These are phyloP conservation scores for Pythium phragmiticola DNA, from an alignment of 352 stramenopile species.

Conservation along the genomic window DNA sequence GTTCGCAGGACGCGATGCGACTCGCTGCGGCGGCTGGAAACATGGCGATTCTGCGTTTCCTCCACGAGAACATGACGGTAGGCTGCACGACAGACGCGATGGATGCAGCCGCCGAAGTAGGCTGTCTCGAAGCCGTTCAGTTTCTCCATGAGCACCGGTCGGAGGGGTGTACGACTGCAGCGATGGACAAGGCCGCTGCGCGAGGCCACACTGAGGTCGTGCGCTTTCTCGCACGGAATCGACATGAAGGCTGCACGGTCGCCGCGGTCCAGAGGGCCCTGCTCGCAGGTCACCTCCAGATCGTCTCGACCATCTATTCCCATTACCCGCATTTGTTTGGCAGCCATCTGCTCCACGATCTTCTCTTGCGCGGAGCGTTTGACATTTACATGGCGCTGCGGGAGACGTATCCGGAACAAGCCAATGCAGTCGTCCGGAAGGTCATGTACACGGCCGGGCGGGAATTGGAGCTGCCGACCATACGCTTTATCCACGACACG, in stretches of 20 bases:
- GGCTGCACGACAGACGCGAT: not conserved
- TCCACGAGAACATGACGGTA: not conserved
- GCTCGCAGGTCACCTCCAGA: not conserved
- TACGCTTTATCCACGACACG: not conserved
- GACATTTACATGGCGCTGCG: not conserved
- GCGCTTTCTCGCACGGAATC: not conserved
- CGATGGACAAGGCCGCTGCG: not conserved
- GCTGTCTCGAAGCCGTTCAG: not conserved
- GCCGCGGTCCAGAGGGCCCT: not conserved
- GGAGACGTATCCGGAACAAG: not conserved
- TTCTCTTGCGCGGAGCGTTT: not conserved
- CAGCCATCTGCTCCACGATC: not conserved
- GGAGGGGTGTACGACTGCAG: not conserved
- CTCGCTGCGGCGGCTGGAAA: not conserved
- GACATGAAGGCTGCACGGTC: not conserved
- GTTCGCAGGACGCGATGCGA: not conserved
- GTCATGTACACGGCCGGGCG: not conserved
- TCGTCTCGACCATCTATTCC: not conserved
- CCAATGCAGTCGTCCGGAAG: not conserved
- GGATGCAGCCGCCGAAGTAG: not conserved
- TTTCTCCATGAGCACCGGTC: conserved; percentile 1
- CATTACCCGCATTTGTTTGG: not conserved
- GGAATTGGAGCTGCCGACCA: not conserved
- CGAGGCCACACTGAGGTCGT: not conserved
- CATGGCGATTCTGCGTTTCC: not conserved